Evolutionary conservation across 2,329 filamentous ascomycete species (phyloP), one percentile per base, ranked within the genome.

Genomic region (Aureobasidium sp.): DNA sequence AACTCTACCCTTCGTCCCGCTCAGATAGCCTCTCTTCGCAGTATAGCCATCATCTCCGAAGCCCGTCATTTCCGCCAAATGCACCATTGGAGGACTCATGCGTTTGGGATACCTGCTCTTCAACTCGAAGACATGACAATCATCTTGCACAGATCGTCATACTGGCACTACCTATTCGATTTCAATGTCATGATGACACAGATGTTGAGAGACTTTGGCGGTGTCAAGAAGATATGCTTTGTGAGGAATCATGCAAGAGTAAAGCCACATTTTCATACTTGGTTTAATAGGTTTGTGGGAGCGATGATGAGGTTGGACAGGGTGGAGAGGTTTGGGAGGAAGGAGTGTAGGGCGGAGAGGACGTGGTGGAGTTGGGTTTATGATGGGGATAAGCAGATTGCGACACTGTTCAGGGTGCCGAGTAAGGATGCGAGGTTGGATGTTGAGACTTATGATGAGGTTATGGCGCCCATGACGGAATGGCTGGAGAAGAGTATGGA

Each of bases 291-390:
- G 0, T 65, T 78, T 0, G 62, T 76, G n/a, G 73, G 73, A 0
- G 64, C 72, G 19, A 69, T 78, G 5, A 62, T 78, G 63, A 76
- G 76, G 58, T 68, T 71, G 27, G 76, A 78, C 64, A 75, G 76
- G 63, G 68, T 69, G 15, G 69, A 76, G 54, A 67, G 75, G 44
- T 78, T 76, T 62, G 72, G 74, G 54, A 69, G 67, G 1, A 59
- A 52, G 11, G 70, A 70, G 2, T 69, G 71, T 0, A 64, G 67
- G 17, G n/a, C 66, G 4, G 74, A 74, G 59, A 61, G 61, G 15
- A 71, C 68, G 0, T 77, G 75, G 75, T 78, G 75, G 76, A 65
- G 64, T 7, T 77, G 75, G 74, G 65, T 57, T 2, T 74, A 68
- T 60, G 68, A 74, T 64, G 60, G 66, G 0, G 47, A 64, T 1